Evolutionary conservation across 371 early-diverging fungal genomes (phyloP), one percentile per base, ranked within the genome.

Genomic region (Mucor indicus): DNA sequence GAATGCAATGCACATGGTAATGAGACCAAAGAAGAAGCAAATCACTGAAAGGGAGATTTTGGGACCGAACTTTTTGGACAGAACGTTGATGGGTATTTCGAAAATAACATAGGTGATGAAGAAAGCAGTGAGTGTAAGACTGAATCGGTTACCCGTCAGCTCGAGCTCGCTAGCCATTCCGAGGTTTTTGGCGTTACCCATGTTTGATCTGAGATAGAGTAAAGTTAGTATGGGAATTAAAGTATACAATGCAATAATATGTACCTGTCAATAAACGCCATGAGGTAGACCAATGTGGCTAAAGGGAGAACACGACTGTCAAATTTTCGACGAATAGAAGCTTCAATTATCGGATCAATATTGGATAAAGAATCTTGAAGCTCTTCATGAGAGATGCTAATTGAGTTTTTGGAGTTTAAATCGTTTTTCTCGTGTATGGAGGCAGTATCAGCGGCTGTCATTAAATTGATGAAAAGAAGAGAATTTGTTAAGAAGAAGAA

Each of bases 11-110:
- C 56, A 57, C 59, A 69, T 67, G 47, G 76, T 71, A 42, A 77
- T 56, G 22, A 72, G 50, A 16, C 84, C 82, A 75, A 81, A 84
- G 1, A 56, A 38, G 15, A 77, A 35, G 59, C 72, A 73, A 33
- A 81, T 75, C 11, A 72, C 27, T 2, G 76, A 46, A 32, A 82
- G 54, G 80, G 74, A 73, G 16, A 54, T 43, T 3, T 65, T 31
- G 0, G 80, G 77, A 1, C 69, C 61, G 33, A 47, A 60, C 32
- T 49, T 53, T 33, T 59, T 59, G 38, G 52, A 55, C 12, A 57
- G 36, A 10, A 57, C 46, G 16, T 57, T 57, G 20, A 44, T 39
- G 25, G 57, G 57, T 19, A 57, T 39, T 42, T 57, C 52, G 32
- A 42, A 57, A 12, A 51, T 30, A 16, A 54, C 50, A 53, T 53